Conservation (phyloP, 352 stramenopile genomes). For the Phytophthora vignae region DNA sequence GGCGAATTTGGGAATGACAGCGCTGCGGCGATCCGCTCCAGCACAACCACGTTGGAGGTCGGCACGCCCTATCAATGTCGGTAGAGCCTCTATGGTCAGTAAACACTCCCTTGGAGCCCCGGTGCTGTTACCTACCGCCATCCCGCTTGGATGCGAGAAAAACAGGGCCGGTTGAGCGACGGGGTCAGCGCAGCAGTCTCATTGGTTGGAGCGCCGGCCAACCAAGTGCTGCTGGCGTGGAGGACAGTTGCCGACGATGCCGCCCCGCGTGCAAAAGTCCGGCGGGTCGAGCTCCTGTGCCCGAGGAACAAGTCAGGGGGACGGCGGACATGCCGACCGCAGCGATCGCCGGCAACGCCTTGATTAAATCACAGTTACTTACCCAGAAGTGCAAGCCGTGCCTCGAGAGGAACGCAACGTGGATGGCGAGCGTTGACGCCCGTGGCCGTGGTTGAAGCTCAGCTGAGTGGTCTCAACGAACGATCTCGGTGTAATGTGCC, state of each 20-base stretch:
- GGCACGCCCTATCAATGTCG: slow-evolving; percentile 34
- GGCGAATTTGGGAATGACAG: slow-evolving; percentile 44
- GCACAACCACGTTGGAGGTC: slow-evolving; percentile 21
- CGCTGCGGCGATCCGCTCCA: slow-evolving; percentile 18
- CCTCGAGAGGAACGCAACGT: not conserved
- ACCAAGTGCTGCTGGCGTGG: not conserved
- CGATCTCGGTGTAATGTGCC: not conserved
- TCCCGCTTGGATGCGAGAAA: slow-evolving; percentile 17
- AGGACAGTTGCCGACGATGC: not conserved
- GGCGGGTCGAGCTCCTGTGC: not conserved
- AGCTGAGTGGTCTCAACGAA: not conserved
- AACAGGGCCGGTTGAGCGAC: not conserved
- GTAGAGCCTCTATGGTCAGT: slow-evolving; percentile 34
- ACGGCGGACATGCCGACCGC: not conserved
- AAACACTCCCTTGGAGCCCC: slow-evolving; percentile 22
- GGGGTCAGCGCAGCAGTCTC: not conserved
- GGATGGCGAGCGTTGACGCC: not conserved
- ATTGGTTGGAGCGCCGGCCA: not conserved
- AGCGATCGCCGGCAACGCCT: slow-evolving; percentile 16
- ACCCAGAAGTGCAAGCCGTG: slow-evolving; percentile 9
- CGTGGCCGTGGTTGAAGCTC: not conserved
- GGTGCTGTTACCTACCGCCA: slow-evolving; percentile 33
- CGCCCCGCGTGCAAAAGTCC: not conserved
- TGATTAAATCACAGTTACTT: slow-evolving; percentile 17
- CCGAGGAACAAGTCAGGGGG: not conserved